These are phyloP conservation scores for Saccharum hybrid DNA, from an alignment of 202 grass and related monocot genomes.

Conservation along the genomic window DNA sequence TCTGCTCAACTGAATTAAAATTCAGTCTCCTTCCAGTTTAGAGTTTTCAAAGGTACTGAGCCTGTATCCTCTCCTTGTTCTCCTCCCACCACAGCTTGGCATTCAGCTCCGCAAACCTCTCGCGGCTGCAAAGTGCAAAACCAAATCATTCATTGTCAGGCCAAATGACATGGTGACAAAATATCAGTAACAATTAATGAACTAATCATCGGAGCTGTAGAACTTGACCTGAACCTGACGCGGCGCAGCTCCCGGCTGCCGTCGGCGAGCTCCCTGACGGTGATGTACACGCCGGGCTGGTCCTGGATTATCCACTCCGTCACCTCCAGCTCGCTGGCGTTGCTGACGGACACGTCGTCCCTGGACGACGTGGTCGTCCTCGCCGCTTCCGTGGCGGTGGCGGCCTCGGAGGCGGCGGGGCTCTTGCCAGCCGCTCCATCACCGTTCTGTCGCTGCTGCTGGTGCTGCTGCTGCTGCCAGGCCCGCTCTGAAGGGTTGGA, in stretches of 20 bases:
- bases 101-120: constrained; percentile 78
- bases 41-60: constrained; percentile 60
- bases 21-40: neutral
- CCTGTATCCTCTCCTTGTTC: constrained; percentile 85
- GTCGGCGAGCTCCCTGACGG: constrained; percentile 68
- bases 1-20: neutral
- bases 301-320: constrained; percentile 79
- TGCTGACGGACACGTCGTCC: constrained; percentile 74
- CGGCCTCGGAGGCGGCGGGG: constrained; percentile 31
- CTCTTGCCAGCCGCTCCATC: constrained; percentile 29
- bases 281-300: constrained; percentile 81
- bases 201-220: neutral
- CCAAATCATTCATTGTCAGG: neutral
- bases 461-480: constrained; percentile 32
- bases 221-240: constrained; percentile 68
- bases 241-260: constrained; percentile 75
- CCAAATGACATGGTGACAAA: neutral
- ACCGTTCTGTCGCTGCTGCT: neutral
- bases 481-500: constrained; percentile 66
- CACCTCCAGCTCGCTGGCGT: constrained; percentile 71
- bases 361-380: constrained; percentile 64
- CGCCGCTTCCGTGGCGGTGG: constrained; percentile 51
- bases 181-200: neutral
- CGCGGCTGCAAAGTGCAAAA: constrained; percentile 55
- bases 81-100: constrained; percentile 90